Percentiles rank a stretch among this genome's conserved stretches.
Conservation (phyloP, 2,329 filamentous ascomycete species). For the Capronia epimyces region DNA sequence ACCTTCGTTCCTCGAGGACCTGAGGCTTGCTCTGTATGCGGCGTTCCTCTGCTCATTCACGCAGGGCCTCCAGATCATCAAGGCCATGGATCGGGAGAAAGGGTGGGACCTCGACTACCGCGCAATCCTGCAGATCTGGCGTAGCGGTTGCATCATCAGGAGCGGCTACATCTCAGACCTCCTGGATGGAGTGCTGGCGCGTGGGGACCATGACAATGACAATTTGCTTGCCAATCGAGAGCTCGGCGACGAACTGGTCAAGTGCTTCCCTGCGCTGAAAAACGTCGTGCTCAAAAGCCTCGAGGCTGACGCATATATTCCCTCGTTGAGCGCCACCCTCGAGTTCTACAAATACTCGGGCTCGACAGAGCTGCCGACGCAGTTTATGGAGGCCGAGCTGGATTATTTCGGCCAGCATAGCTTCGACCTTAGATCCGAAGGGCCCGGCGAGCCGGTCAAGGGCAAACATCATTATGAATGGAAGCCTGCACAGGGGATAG, state of each 20-base stretch:
- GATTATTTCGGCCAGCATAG: conserved; percentile 66
- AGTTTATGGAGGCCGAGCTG: conserved; percentile 65
- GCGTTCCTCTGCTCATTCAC: conserved; percentile 58
- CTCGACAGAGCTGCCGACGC: conserved; percentile 57
- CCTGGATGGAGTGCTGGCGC: conserved; percentile 33
- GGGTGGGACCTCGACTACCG: conserved; percentile 50
- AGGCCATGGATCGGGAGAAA: conserved; percentile 53
- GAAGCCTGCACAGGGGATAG: conserved; percentile 19
- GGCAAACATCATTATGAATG: conserved; percentile 26
- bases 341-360: conserved; percentile 63
- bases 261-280: conserved; percentile 50
- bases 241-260: conserved; percentile 51
- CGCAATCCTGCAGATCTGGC: conserved; percentile 54
- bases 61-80: conserved; percentile 62
- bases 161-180: conserved; percentile 60
- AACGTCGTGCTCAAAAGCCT: conserved; percentile 51
- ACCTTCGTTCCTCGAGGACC: conserved; percentile 49
- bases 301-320: conserved; percentile 55
- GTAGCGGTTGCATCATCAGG: conserved; percentile 66
- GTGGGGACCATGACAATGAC: conserved; percentile 38
- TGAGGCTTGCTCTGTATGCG: conserved; percentile 58
- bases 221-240: conserved; percentile 45
- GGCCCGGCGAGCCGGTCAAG: conserved; percentile 18
- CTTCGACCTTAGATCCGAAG: conserved; percentile 34
- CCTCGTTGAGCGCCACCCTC: conserved; percentile 56